These are phyloP conservation scores for Penicillium egyptiacum DNA, from an alignment of 495 filamentous ascomycete species.

Conservation along the genomic window DNA sequence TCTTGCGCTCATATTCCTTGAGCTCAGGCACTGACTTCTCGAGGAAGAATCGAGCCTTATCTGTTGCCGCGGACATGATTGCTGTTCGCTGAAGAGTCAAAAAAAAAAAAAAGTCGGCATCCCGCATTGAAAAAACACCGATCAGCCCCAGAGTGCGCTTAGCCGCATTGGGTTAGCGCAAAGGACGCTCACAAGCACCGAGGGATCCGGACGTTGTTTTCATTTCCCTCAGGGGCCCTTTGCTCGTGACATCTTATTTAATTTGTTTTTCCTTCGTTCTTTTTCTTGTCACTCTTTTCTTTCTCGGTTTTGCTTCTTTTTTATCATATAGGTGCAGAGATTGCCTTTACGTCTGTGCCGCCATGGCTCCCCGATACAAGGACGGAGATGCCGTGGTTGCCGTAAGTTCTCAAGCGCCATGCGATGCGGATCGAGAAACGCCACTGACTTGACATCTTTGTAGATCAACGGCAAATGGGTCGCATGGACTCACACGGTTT, in stretches of 20 bases:
- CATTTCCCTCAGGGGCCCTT: conserved; percentile 39
- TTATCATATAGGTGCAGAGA: conserved; percentile 25
- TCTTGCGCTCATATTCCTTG: conserved; percentile 81
- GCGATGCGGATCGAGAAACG: conserved; percentile 14
- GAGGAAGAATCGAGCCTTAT: conserved; percentile 92
- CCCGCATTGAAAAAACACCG: conserved; percentile 36
- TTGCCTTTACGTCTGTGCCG: conserved; percentile 31
- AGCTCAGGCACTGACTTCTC: conserved; percentile 90
- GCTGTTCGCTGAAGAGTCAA: conserved; percentile 6
- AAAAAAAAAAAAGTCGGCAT: conserved; percentile 41
- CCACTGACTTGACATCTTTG: conserved; percentile 15
- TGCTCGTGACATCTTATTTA: conserved; percentile 17
- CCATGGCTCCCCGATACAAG: conserved; percentile 82
- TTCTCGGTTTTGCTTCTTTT: conserved; percentile 23
- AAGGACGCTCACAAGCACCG: conserved; percentile 29
- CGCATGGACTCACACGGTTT: conserved; percentile 78
- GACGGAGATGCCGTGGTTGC: conserved; percentile 82
- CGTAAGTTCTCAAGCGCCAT: conserved; percentile 43
- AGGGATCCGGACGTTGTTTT: conserved; percentile 28
- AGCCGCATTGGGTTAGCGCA: conserved; percentile 24
- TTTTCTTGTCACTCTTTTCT: conserved; percentile 42
- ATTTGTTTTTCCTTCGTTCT: conserved; percentile 23
- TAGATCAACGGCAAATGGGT: conserved; percentile 90
- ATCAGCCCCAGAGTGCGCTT: conserved; percentile 17
- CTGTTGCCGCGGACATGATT: conserved; percentile 77